Base-by-base conservation (phyloP, 2,329 filamentous ascomycete genomes). In the Capronia coronata region DNA sequence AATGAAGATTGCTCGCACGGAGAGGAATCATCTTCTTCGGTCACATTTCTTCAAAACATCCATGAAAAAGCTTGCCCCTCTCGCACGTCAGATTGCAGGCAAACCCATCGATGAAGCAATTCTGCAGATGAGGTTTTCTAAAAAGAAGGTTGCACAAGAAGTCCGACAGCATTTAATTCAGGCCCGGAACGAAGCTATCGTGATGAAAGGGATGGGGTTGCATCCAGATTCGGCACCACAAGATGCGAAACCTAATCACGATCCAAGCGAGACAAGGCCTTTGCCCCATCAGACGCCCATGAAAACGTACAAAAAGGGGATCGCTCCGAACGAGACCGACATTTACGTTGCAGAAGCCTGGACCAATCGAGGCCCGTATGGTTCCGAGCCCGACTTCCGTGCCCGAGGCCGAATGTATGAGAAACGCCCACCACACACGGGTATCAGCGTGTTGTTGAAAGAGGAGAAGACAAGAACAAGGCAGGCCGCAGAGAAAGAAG, bases 41-140 rank as follows among this genome's bases (percentile, higher is more conserved):
- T 88, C 83, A 55, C 77, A 83, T 40, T 78, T 79, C 59, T 78
- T 96, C 65, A 83, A 89, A 62, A 96, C 93, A 2, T 88, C 83
- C 42, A 75, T 87, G 57, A 98, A 98, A 80, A 98, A 98, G 74
- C 76, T 98, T 48, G 83, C 84, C 45, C 84, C 86, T 61, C 72
- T 98, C 43, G 83, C 91, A 19, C 81, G 85, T 48, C 93, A 97
- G 71, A 93, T 98, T 63, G 78, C 82, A 1, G 93, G 93, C 59
- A 97, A 96, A 78, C 83, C 84, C n/a, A 75, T 98, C 54, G 88
- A 94, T 50, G 90, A 98, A 29, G 93, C 93, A 11, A 87, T 97
- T 59, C 71, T 86, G 47, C 93, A 98, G 75, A 95, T 98, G 87
- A 80, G 84, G 48, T 97, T 91, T 73, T 91, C 84, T 67, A 87